Conservation (phyloP, 148 eudicot species). For the Heliosperma pusillum region DNA sequence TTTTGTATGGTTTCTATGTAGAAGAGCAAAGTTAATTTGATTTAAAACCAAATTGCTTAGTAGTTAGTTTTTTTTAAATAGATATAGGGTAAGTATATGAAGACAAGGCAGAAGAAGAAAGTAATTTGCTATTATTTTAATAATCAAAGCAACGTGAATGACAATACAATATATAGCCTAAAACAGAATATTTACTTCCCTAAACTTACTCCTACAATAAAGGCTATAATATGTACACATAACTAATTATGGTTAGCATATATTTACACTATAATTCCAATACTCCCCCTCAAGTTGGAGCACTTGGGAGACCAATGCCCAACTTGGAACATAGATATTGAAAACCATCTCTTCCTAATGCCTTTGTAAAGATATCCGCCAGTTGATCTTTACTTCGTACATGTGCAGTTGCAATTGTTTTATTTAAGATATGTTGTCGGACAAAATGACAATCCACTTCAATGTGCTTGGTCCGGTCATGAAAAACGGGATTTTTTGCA, state of each 20-base stretch:
- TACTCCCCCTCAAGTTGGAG: neutral
- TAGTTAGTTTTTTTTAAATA: no score
- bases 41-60: no score
- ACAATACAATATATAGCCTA: neutral
- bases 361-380: conserved; percentile 19
- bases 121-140: no score
- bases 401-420: conserved; percentile 1
- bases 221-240: no score
- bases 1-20: no score
- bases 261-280: neutral
- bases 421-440: neutral
- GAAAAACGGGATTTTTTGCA: neutral
- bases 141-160: no score
- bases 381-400: conserved; percentile 13
- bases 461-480: neutral
- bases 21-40: no score
- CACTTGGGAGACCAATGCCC: neutral
- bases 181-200: no score
- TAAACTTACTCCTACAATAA: neutral
- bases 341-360: neutral
- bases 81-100: no score
- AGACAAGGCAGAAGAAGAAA: no score
- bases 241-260: no score
- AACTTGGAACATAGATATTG: neutral
- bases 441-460: neutral